Conservation (phyloP, 441 rosid genomes). For the Hura crepitans region DNA sequence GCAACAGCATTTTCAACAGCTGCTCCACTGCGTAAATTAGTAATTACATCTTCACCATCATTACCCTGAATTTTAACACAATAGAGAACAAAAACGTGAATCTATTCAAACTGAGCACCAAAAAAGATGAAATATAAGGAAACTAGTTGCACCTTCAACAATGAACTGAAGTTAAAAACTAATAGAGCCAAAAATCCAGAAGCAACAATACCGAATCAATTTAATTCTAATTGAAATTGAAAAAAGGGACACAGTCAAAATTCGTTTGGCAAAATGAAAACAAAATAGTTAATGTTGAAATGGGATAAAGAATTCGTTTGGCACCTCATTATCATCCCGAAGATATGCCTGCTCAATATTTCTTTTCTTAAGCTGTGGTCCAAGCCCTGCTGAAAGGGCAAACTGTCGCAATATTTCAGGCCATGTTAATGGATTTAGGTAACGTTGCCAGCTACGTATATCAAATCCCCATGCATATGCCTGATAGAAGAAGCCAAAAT, state of each 20-base stretch:
- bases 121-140: neutral
- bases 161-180: neutral
- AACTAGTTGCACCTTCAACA: neutral
- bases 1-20: constrained; percentile 86
- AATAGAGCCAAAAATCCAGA: neutral
- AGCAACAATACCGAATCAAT: neutral
- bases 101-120: constrained; percentile 4
- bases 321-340: constrained; percentile 66
- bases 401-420: constrained; percentile 82
- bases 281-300: neutral
- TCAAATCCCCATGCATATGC: constrained; percentile 92
- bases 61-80: constrained; percentile 41
- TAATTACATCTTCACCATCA: constrained; percentile 58
- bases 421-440: constrained; percentile 76
- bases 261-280: neutral
- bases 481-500: constrained; percentile 30
- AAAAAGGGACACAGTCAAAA: too few relatives aligned
- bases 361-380: constrained; percentile 60
- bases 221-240: too few relatives aligned
- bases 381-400: constrained; percentile 82
- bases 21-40: constrained; percentile 64
- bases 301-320: neutral
- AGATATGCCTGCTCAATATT: constrained; percentile 39
- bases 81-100: constrained; percentile 2
- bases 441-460: constrained; percentile 64